Evolutionary conservation across 768 basidiomycete species (phyloP), one percentile per base, ranked within the genome.

Genomic region (Cubamyces lactineus): DNA sequence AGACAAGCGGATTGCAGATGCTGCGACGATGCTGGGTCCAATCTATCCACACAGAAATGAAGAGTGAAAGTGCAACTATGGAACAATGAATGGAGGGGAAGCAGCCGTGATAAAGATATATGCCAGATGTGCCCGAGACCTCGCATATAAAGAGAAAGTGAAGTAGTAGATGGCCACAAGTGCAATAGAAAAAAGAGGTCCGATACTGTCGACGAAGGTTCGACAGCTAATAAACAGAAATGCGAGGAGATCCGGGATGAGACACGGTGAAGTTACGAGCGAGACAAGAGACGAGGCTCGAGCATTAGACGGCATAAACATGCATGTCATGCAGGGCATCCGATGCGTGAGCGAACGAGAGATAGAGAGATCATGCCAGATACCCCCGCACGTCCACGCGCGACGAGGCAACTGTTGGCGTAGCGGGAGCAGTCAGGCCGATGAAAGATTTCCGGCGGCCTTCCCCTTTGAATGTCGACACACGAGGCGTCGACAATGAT

Each of bases 351-450:
- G 76, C 67, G 85, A 68, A 28, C 13, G 50, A 42, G 16, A n/a
- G 16, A 30, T 23, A 40, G 30, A 40, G 30, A 24, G 41, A 21
- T 64, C 59, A 60, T 56, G 65, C 62, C 24, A 68, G 79, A 77
- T 86, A 91, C n/a, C 92, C 92, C 61, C 88, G 84, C 60, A 84
- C 92, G 71, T 94, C 92, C 54, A 94, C 91, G 66, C 87, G 87
- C 15, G 91, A 91, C 65, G 89, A 88, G 3, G 88, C 92, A 19
- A 87, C 90, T 8, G 92, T 94, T 12, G 92, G 89, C 26, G 87
- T 87, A 21, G 86, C 82, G 16, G 86, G 84, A 24, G 82, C 77
- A 46, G 84, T 84, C 9, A 92, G 67, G 21, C 87, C 87, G 71
- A 93, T 90, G 66, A 91, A 89, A 45, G 89, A 90, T 70, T 82